phyloP scores from a whole-genome alignment of 2,329 filamentous ascomycete species.

The Neodidymelliopsis sp. region DNA sequence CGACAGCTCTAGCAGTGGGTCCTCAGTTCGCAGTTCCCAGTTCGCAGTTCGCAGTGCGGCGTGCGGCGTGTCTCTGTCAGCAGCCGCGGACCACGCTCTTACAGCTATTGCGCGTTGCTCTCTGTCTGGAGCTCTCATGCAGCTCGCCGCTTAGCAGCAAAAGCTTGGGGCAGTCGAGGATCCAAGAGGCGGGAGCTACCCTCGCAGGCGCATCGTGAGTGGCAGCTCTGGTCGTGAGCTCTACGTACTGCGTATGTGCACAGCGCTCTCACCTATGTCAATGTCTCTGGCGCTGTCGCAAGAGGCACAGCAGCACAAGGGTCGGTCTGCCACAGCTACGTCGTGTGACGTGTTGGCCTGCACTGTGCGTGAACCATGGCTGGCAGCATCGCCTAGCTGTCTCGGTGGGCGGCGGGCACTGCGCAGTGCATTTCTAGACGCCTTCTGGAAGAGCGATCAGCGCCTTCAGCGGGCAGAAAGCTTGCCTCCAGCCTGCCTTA shows the following conservation, averaged over 20 bases:
- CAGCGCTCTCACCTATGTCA: slow-evolving; percentile 12
- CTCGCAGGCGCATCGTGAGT: slow-evolving; percentile 24
- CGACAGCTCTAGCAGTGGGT: too few relatives aligned
- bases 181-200: slow-evolving; percentile 18
- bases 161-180: slow-evolving; percentile 13
- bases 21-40: too few relatives aligned
- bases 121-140: not conserved
- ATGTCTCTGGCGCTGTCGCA: slow-evolving; percentile 12
- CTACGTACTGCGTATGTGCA: not conserved
- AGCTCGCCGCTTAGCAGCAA: slow-evolving; percentile 16
- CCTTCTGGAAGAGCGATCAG: slow-evolving; percentile 38
- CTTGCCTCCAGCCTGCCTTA: slow-evolving; percentile 29
- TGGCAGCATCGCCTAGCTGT: slow-evolving; percentile 20
- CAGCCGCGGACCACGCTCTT: too few relatives aligned
- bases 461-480: slow-evolving; percentile 34
- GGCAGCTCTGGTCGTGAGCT: slow-evolving; percentile 13
- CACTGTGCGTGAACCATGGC: slow-evolving; percentile 24
- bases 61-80: too few relatives aligned
- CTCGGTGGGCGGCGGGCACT: slow-evolving; percentile 21
- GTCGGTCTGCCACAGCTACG: slow-evolving; percentile 5
- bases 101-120: too few relatives aligned
- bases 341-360: slow-evolving; percentile 24
- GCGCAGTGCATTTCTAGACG: slow-evolving; percentile 33
- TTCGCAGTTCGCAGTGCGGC: too few relatives aligned
- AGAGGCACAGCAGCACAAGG: slow-evolving; percentile 9